Percentiles rank a stretch among this genome's conserved stretches.
Conservation (phyloP, 441 rosid genomes). For the Adansonia rubrostipa region DNA sequence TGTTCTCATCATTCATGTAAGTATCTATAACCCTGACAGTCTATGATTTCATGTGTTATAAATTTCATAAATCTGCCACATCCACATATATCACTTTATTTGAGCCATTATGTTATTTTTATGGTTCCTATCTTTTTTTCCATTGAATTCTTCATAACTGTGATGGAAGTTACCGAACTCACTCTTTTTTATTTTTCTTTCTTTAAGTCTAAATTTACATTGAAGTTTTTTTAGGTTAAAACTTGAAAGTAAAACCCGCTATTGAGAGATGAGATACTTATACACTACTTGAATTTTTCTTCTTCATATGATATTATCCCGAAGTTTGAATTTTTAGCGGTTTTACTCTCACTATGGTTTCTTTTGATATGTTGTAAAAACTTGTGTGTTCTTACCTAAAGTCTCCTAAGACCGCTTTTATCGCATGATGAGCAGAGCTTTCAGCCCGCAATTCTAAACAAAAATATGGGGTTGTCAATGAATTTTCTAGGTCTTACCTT, state of each 20-base stretch:
- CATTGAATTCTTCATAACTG: background rate
- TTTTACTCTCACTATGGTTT: background rate
- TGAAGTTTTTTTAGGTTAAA: background rate
- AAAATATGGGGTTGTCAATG: background rate
- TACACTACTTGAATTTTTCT: background rate
- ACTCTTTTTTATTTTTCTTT: background rate
- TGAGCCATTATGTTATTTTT: slow-evolving; percentile 13
- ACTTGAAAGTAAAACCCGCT: background rate
- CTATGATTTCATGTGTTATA: slow-evolving; percentile 9
- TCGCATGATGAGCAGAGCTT: background rate
- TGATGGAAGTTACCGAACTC: slow-evolving; percentile 3
- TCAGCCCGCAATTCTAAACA: background rate
- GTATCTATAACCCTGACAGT: slow-evolving; percentile 35
- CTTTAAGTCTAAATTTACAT: background rate
- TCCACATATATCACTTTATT: slow-evolving; percentile 6
- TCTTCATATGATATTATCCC: background rate
- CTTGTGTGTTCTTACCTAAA: background rate
- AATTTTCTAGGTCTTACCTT: background rate
- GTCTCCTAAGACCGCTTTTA: background rate
- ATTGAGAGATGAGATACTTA: background rate
- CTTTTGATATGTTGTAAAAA: background rate
- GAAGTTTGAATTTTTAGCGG: background rate
- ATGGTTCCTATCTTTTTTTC: slow-evolving; percentile 17
- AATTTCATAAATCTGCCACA: slow-evolving; percentile 17
- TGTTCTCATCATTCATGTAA: slow-evolving; percentile 87